A percentile compares a stretch with the other conserved stretches of the same genome.
These are phyloP conservation scores for Rhizopogon vulgaris DNA, from an alignment of 768 basidiomycete genomes.

Conservation along the genomic window DNA sequence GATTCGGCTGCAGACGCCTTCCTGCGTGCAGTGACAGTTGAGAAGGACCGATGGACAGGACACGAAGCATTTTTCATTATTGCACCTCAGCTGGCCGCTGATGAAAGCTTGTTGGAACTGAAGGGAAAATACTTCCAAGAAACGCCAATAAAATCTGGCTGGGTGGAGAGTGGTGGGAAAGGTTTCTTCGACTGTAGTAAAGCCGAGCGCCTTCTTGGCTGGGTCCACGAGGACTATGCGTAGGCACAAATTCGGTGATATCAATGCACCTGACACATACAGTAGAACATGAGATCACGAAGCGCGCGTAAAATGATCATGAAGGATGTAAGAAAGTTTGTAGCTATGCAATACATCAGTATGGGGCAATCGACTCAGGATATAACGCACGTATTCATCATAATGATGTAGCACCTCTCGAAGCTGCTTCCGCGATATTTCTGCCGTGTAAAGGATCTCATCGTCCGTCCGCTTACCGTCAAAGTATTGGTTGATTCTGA, in stretches of 20 bases:
- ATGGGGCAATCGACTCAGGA: neutral
- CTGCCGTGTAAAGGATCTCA: conserved; percentile 87
- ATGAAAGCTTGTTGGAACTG: conserved; percentile 40
- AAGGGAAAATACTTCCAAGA: conserved; percentile 44
- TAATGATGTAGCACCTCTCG: conserved; percentile 81
- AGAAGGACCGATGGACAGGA: conserved; percentile 42
- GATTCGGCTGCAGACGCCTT: conserved; percentile 63
- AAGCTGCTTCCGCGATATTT: conserved; percentile 78
- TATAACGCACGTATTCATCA: conserved; percentile 73
- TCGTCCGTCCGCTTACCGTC: conserved; percentile 90
- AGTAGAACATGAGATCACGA: neutral
- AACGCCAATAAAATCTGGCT: conserved; percentile 45
- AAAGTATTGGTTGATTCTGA: conserved; percentile 87
- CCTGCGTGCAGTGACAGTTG: conserved; percentile 46
- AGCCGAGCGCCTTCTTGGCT: conserved; percentile 55
- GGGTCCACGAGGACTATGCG: conserved; percentile 25
- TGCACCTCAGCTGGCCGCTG: conserved; percentile 46
- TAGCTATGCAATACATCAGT: conserved; percentile 22
- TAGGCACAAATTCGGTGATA: neutral
- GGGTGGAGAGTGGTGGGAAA: conserved; percentile 33
- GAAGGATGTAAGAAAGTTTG: conserved; percentile 42
- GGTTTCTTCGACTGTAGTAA: conserved; percentile 63
- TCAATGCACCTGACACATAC: neutral
- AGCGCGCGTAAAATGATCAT: conserved; percentile 2
- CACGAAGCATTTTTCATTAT: conserved; percentile 69